Percentiles rank a stretch among this genome's conserved stretches.
Conservation (phyloP, 768 basidiomycete species). For the Fomitopsis pulvina region DNA sequence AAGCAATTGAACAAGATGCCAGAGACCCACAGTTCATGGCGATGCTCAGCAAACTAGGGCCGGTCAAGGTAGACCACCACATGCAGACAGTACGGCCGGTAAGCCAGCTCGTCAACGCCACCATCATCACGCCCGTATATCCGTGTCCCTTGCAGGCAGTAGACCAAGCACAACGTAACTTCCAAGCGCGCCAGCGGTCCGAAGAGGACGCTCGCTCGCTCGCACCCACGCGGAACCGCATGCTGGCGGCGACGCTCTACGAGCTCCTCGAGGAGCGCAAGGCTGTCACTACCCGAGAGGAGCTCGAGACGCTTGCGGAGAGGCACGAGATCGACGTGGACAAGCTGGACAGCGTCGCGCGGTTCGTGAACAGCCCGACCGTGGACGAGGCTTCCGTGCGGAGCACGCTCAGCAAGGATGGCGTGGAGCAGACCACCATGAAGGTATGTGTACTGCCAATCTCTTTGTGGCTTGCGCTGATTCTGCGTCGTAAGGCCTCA, state of each 20-base stretch:
- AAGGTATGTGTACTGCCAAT: slow-evolving; percentile 33
- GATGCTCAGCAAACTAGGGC: slow-evolving; percentile 58
- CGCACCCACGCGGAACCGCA: slow-evolving; percentile 39
- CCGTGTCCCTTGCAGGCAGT: slow-evolving; percentile 13
- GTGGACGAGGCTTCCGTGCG: slow-evolving; percentile 40
- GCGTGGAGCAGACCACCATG: slow-evolving; percentile 46
- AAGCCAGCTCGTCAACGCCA: slow-evolving; percentile 13
- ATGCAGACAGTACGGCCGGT: slow-evolving; percentile 46
- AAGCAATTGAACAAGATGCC: slow-evolving; percentile 60
- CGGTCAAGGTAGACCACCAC: slow-evolving; percentile 64
- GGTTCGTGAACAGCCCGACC: slow-evolving; percentile 60
- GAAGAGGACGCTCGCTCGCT: slow-evolving; percentile 46
- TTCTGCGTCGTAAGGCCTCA: not conserved
- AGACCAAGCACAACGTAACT: slow-evolving; percentile 35
- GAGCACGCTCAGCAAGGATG: slow-evolving; percentile 42
- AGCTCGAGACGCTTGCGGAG: slow-evolving; percentile 44
- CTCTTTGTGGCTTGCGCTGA: not conserved
- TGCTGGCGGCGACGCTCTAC: slow-evolving; percentile 45
- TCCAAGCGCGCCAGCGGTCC: slow-evolving; percentile 46
- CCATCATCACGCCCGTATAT: not conserved
- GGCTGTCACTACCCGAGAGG: slow-evolving; percentile 29
- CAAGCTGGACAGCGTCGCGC: slow-evolving; percentile 45
- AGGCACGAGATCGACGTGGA: slow-evolving; percentile 49
- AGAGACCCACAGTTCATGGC: slow-evolving; percentile 65
- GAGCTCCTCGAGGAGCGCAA: slow-evolving; percentile 64